These are phyloP conservation scores for Colletotrichum sp. DNA, from an alignment of 2,329 filamentous ascomycete genomes.

Conservation along the genomic window DNA sequence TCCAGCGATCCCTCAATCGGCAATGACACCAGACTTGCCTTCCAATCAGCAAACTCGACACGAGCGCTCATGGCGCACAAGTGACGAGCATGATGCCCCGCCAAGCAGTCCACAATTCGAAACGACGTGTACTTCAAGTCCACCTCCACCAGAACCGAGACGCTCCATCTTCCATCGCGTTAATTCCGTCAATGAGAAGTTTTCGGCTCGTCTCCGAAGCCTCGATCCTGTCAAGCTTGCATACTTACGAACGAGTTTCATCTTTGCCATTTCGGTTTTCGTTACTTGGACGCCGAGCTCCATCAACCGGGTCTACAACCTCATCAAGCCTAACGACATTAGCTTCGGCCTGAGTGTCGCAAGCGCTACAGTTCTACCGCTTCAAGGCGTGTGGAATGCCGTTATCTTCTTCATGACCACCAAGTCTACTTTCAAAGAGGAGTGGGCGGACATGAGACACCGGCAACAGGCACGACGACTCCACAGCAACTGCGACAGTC, in stretches of 20 bases:
- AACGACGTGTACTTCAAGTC: constrained; percentile 28
- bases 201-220: constrained; percentile 38
- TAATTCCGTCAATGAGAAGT: constrained; percentile 25
- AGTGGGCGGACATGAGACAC: constrained; percentile 21
- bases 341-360: constrained; percentile 72
- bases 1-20: constrained; percentile 13
- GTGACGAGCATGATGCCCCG: not conserved
- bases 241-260: constrained; percentile 65
- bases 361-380: constrained; percentile 73
- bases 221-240: constrained; percentile 65
- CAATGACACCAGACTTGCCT: not conserved
- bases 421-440: constrained; percentile 45
- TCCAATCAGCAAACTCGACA: constrained; percentile 3
- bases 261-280: constrained; percentile 65
- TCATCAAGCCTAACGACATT: constrained; percentile 57
- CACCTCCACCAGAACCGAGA: constrained; percentile 2
- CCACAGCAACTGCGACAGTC: not conserved
- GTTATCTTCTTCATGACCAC: constrained; percentile 77
- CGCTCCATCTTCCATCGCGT: constrained; percentile 20
- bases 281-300: constrained; percentile 71
- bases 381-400: constrained; percentile 83
- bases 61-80: constrained; percentile 14
- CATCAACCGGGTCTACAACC: constrained; percentile 75
- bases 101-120: constrained; percentile 24
- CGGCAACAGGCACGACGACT: not conserved